Conservation (phyloP, 345 rosid species). For the Camelina hispida region DNA sequence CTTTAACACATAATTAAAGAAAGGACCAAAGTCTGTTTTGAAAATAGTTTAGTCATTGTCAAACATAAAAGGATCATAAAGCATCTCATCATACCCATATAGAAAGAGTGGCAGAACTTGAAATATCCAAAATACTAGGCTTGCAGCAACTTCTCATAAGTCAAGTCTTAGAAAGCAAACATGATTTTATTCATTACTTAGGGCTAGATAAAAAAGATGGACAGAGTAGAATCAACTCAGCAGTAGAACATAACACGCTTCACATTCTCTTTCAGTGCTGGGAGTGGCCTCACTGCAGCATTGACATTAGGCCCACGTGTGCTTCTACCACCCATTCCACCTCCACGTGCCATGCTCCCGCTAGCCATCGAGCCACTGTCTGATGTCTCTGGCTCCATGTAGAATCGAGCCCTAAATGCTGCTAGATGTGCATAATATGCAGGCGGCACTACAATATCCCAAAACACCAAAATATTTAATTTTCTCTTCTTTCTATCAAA, state of each 20-base stretch:
- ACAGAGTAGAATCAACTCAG: constrained; percentile 33
- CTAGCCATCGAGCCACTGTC: constrained; percentile 96
- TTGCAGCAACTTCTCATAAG: background rate
- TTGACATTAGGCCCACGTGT: constrained; percentile 64
- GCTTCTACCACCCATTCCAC: constrained; percentile 60
- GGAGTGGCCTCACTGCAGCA: constrained; percentile 88
- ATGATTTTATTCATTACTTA: background rate
- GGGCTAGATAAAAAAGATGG: background rate
- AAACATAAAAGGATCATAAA: background rate
- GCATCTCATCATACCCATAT: background rate
- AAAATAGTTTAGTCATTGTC: background rate
- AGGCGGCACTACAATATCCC: constrained; percentile 77
- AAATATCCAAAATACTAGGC: background rate
- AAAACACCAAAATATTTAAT: background rate
- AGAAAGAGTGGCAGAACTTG: background rate
- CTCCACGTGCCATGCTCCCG: constrained; percentile 66
- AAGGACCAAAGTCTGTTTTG: background rate
- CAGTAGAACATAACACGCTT: constrained; percentile 98
- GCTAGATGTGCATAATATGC: constrained; percentile 99
- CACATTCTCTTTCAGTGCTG: constrained; percentile 91
- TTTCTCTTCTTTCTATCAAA: background rate
- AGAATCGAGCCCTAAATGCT: constrained; percentile 96
- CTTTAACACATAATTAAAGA: background rate
- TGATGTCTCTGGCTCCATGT: constrained; percentile 97
- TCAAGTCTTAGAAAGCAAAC: background rate